A percentile compares a stretch with the other conserved stretches of the same genome.
Conservation (phyloP, 306 rosid genomes). For the Vigna unguiculata region DNA sequence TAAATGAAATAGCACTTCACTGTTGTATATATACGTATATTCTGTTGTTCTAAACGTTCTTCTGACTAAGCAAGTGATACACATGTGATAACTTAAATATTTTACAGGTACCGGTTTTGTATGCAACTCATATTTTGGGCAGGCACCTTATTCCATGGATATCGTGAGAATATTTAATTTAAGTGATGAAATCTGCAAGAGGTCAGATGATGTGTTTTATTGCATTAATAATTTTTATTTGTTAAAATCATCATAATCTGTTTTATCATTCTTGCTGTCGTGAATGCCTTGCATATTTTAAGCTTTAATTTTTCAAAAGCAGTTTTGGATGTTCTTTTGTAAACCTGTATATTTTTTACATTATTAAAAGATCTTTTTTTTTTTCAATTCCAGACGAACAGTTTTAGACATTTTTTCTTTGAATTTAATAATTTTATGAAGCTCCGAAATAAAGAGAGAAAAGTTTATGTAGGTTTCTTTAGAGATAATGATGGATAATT, state of each 20-base stretch:
- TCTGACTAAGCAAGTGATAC: background rate
- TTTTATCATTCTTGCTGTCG: background rate
- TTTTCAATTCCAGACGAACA: background rate
- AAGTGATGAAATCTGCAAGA: conserved; percentile 71
- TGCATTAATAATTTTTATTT: background rate
- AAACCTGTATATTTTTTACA: background rate
- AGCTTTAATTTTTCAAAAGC: conserved; percentile 2
- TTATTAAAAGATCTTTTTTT: conserved; percentile 18
- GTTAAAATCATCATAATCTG: conserved; percentile 1
- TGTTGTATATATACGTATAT: background rate
- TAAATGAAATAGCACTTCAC: background rate
- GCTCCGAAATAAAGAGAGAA: background rate
- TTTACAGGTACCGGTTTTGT: conserved; percentile 79
- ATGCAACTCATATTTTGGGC: conserved; percentile 76
- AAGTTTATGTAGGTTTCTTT: conserved; percentile 31
- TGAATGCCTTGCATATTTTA: background rate
- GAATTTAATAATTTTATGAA: background rate
- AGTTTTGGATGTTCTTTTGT: conserved; percentile 1
- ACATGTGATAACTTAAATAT: conserved; percentile 15
- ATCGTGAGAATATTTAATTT: conserved; percentile 88
- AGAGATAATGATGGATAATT: background rate
- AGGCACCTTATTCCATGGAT: conserved; percentile 75
- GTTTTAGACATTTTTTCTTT: background rate
- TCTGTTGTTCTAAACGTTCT: background rate
- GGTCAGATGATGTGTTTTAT: conserved; percentile 55